Conservation (phyloP, 352 stramenopile species). For the Hyaloperonospora brassicae region DNA sequence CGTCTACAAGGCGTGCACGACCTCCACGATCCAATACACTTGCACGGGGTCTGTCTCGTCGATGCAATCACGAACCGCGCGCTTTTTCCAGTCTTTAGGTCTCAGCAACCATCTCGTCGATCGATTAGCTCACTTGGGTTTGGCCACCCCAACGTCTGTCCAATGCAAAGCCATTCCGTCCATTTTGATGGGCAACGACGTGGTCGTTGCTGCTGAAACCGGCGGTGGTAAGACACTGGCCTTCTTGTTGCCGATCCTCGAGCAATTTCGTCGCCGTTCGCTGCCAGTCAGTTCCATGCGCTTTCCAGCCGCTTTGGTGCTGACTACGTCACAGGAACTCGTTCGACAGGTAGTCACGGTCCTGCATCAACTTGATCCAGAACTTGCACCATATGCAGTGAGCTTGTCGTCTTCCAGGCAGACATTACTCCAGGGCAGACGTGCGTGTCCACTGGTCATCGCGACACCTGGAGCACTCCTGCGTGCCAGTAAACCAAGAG, state of each 20-base stretch:
- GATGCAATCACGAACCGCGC: background rate
- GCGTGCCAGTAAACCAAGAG: constrained; percentile 46
- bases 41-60: no score
- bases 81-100: constrained; percentile 51
- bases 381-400: constrained; percentile 29
- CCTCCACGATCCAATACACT: no score
- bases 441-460: constrained; percentile 44
- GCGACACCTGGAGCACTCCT: constrained; percentile 61
- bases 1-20: no score
- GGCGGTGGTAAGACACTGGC: constrained; percentile 93
- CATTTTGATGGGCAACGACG: constrained; percentile 49
- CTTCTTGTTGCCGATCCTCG: constrained; percentile 90
- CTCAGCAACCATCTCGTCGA: constrained; percentile 30
- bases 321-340: constrained; percentile 85
- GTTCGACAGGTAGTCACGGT: constrained; percentile 62
- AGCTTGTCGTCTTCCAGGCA: constrained; percentile 54
- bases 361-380: constrained; percentile 32
- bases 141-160: constrained; percentile 40
- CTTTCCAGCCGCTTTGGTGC: constrained; percentile 54
- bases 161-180: constrained; percentile 55
- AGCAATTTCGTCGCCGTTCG: constrained; percentile 18
- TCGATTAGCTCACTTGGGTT: constrained; percentile 27
- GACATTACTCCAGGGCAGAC: constrained; percentile 25
- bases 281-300: constrained; percentile 32
- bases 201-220: constrained; percentile 92